Evolutionary conservation across 177 flowering plant species (phyloP).

Genomic region (Tripterygium wilfordii): DNA sequence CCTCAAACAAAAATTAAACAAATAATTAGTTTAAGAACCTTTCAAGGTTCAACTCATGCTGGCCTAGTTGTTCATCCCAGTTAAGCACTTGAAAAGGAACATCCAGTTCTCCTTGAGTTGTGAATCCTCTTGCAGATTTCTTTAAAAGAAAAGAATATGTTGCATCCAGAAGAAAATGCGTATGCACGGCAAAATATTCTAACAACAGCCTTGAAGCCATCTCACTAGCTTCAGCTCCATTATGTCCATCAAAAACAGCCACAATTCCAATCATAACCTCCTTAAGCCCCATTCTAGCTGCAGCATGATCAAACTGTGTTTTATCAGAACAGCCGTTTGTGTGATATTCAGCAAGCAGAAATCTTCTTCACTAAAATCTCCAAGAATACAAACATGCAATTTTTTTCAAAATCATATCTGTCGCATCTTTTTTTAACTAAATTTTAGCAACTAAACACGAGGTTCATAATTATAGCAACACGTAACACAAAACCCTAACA

Average conservation of each 20-base stretch:
- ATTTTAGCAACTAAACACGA: no score
- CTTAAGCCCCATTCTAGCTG: constrained; percentile 54
- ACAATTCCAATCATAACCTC: constrained; percentile 67
- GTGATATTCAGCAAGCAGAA: no score
- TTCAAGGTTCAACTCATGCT: constrained; percentile 30
- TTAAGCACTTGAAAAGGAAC: constrained; percentile 28
- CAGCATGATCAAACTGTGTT: constrained; percentile 13
- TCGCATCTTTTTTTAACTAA: no score
- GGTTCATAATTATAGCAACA: no score
- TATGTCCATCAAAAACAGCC: constrained; percentile 98
- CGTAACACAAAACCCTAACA: no score
- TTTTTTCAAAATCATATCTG: no score
- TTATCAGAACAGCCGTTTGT: not conserved
- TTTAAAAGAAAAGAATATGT: constrained; percentile 55
- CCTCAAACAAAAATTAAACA: not conserved
- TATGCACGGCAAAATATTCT: constrained; percentile 82
- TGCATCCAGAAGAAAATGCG: constrained; percentile 83
- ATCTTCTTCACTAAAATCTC: no score
- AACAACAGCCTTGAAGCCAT: constrained; percentile 86
- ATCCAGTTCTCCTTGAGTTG: constrained; percentile 28
- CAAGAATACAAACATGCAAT: no score
- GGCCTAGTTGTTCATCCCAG: constrained; percentile 24
- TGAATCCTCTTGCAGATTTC: constrained; percentile 40
- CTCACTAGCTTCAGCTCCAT: constrained; percentile 98
- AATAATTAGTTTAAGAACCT: constrained; percentile 27